Evolutionary conservation across 495 filamentous ascomycete species (phyloP).

Genomic region (Podospora fimiseda): DNA sequence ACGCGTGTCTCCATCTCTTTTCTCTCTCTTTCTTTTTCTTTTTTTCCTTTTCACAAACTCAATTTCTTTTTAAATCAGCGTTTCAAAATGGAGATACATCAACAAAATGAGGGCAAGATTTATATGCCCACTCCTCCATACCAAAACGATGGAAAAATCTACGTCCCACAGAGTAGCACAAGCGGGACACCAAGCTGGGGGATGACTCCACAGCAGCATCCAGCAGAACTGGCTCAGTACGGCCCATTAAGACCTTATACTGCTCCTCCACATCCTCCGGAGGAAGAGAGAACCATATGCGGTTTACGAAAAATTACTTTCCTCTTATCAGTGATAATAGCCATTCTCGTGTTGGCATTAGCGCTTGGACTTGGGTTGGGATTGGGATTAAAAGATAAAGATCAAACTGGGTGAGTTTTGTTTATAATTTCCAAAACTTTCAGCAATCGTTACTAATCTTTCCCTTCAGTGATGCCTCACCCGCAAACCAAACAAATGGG

Average conservation of each 20-base stretch:
- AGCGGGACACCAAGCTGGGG: background rate
- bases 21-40: background rate
- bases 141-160: background rate
- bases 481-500: background rate
- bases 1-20: no score
- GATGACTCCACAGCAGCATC: background rate
- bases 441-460: background rate
- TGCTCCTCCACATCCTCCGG: background rate
- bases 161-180: background rate
- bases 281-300: background rate
- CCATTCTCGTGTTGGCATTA: background rate
- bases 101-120: background rate
- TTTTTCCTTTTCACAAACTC: background rate
- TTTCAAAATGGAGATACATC: background rate
- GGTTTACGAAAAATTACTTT: background rate
- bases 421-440: background rate
- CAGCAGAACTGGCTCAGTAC: background rate
- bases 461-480: background rate
- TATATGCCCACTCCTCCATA: background rate
- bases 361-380: background rate
- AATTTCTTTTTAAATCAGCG: background rate
- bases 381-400: background rate
- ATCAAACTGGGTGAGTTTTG: background rate
- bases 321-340: background rate
- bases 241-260: background rate